Evolutionary conservation across 2,329 filamentous ascomycete genomes (phyloP).

Genomic region (Sporothrix sp.): DNA sequence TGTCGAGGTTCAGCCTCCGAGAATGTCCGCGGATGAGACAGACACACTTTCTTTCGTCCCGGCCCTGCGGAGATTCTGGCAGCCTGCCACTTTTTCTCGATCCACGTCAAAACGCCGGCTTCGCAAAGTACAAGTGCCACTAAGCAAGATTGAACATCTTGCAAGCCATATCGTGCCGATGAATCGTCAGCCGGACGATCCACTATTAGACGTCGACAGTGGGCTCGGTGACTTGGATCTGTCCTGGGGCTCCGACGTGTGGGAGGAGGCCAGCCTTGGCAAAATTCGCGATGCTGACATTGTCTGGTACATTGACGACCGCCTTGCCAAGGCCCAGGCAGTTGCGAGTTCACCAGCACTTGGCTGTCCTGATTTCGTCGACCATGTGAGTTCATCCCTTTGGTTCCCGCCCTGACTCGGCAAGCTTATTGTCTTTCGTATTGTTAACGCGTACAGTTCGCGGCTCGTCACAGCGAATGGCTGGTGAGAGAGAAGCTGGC

Average conservation of each 20-base stretch:
- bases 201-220: slow-evolving; percentile 31
- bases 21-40: slow-evolving; percentile 63
- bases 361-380: slow-evolving; percentile 67
- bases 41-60: slow-evolving; percentile 79
- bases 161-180: slow-evolving; percentile 49
- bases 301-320: slow-evolving; percentile 67
- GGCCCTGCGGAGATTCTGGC: slow-evolving; percentile 55
- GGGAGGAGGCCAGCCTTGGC: slow-evolving; percentile 76
- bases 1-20: slow-evolving; percentile 62
- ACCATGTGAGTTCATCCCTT: slow-evolving; percentile 57
- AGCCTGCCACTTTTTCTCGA: slow-evolving; percentile 56
- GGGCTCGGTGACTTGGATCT: slow-evolving; percentile 59
- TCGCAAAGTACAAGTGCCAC: slow-evolving; percentile 58
- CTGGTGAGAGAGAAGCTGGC: slow-evolving; percentile 89
- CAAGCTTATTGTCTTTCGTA: background rate
- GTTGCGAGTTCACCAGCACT: slow-evolving; percentile 58
- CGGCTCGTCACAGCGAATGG: slow-evolving; percentile 96
- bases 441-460: slow-evolving; percentile 51
- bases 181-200: background rate
- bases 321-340: slow-evolving; percentile 49
- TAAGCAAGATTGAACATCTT: slow-evolving; percentile 75
- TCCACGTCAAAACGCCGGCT: slow-evolving; percentile 56
- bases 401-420: background rate
- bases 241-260: slow-evolving; percentile 63
- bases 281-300: slow-evolving; percentile 75